Evolutionary conservation across 1,139 yeast genomes (phyloP).

Genomic region (Pichia sp.): DNA sequence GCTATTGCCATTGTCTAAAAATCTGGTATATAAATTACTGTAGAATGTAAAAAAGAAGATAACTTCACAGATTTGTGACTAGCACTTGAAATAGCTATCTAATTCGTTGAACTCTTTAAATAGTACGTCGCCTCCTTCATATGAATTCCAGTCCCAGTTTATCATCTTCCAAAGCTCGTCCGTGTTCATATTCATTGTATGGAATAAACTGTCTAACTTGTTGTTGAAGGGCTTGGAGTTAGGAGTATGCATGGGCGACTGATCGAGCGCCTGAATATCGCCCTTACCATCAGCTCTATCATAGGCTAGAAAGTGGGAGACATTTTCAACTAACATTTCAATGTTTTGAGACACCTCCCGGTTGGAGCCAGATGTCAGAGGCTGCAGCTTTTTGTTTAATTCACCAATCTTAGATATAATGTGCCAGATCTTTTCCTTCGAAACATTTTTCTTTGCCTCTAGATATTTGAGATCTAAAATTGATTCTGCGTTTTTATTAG

Average conservation of each 20-base stretch:
- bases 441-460: not conserved
- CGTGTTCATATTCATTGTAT: not conserved
- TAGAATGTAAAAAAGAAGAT: too few relatives aligned
- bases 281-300: not conserved
- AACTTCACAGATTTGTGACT: not conserved
- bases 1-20: too few relatives aligned
- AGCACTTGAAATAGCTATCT: not conserved
- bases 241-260: not conserved
- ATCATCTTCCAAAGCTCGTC: slow-evolving; percentile 2
- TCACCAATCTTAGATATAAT: slow-evolving; percentile 1
- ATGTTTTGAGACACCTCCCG: not conserved
- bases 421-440: slow-evolving; percentile 1
- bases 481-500: not conserved
- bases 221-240: not conserved
- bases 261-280: not conserved
- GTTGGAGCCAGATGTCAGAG: slow-evolving; percentile 3
- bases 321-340: not conserved
- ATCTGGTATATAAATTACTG: too few relatives aligned
- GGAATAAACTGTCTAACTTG: not conserved
- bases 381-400: slow-evolving; percentile 1
- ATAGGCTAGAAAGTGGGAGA: not conserved
- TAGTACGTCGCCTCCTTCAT: not conserved
- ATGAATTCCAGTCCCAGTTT: not conserved
- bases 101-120: not conserved
- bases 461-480: slow-evolving; percentile 4